A percentile compares a stretch with the other conserved stretches of the same genome.
These are phyloP conservation scores for Anisogramma anomala DNA, from an alignment of 2,329 filamentous ascomycete genomes.

Conservation along the genomic window DNA sequence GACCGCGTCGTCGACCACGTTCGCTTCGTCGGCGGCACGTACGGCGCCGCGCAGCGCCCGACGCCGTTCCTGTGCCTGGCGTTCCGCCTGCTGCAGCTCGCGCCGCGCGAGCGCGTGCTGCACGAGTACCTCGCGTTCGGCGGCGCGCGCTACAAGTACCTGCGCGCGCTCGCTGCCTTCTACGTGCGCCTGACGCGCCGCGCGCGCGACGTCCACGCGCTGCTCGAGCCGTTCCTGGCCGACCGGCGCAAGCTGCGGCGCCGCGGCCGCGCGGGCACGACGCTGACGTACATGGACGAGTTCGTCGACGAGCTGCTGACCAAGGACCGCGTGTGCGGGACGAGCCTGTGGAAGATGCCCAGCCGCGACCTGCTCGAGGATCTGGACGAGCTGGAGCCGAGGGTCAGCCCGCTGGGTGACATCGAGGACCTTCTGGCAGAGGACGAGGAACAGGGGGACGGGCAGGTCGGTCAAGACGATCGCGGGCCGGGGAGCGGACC, in stretches of 20 bases:
- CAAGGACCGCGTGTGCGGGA: constrained; percentile 83
- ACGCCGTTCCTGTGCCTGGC: constrained; percentile 88
- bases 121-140: constrained; percentile 67
- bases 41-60: constrained; percentile 72
- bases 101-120: constrained; percentile 67
- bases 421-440: constrained; percentile 60
- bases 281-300: constrained; percentile 73
- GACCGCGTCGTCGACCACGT: constrained; percentile 81
- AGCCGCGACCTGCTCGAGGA: constrained; percentile 76
- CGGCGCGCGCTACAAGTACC: constrained; percentile 70
- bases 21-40: constrained; percentile 75
- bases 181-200: constrained; percentile 84
- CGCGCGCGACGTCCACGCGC: constrained; percentile 66
- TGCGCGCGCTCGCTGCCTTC: constrained; percentile 80
- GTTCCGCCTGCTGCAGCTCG: constrained; percentile 87
- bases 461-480: constrained; percentile 20
- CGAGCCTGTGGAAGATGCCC: constrained; percentile 85
- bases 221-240: constrained; percentile 70
- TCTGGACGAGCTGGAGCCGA: constrained; percentile 72
- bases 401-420: constrained; percentile 72
- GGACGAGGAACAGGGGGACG: constrained; percentile 27
- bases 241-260: constrained; percentile 77
- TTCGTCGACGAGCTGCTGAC: constrained; percentile 87
- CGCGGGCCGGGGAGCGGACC: constrained; percentile 15
- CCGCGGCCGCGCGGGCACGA: constrained; percentile 61